A percentile compares a stretch with the other conserved stretches of the same genome.
phyloP scores from a whole-genome alignment of 106 monocot species.

The Alisma plantagoaquatica region DNA sequence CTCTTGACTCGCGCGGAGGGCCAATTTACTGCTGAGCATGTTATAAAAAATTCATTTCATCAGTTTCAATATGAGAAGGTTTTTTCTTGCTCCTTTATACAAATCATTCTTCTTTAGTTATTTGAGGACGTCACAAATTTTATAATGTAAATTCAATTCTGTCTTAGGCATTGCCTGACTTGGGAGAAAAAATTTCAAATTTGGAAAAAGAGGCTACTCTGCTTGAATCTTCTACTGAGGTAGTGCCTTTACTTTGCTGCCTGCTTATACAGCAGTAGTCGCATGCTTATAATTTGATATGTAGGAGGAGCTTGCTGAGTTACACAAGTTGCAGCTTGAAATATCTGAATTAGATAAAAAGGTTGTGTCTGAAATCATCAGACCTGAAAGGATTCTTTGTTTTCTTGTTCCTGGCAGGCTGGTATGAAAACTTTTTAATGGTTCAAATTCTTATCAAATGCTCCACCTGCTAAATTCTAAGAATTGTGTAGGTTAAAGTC shows the following conservation, averaged over 20 bases:
- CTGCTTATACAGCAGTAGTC: neutral
- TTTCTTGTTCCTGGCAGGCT: conserved; percentile 79
- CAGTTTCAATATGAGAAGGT: no score
- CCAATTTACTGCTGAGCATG: no score
- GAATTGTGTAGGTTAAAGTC: conserved; percentile 63
- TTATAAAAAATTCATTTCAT: no score
- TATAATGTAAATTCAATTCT: neutral
- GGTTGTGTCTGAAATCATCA: conserved; percentile 77
- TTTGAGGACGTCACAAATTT: no score
- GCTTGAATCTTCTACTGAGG: conserved; percentile 93
- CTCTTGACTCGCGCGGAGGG: no score
- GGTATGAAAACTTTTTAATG: conserved; percentile 22
- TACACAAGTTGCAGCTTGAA: conserved; percentile 70
- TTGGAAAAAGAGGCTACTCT: conserved; percentile 79
- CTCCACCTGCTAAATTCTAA: neutral
- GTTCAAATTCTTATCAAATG: neutral
- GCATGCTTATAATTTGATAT: neutral
- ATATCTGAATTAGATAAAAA: conserved; percentile 73
- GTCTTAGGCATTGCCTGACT: conserved; percentile 64
- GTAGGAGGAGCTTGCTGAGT: conserved; percentile 67
- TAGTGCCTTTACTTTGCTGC: conserved; percentile 23
- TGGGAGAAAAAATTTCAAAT: conserved; percentile 43
- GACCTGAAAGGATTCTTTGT: conserved; percentile 68
- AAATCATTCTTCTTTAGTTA: no score
- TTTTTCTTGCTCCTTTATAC: no score